These are phyloP conservation scores for Trichoderma aggressivum DNA, from an alignment of 2,329 filamentous ascomycete genomes.

Conservation along the genomic window DNA sequence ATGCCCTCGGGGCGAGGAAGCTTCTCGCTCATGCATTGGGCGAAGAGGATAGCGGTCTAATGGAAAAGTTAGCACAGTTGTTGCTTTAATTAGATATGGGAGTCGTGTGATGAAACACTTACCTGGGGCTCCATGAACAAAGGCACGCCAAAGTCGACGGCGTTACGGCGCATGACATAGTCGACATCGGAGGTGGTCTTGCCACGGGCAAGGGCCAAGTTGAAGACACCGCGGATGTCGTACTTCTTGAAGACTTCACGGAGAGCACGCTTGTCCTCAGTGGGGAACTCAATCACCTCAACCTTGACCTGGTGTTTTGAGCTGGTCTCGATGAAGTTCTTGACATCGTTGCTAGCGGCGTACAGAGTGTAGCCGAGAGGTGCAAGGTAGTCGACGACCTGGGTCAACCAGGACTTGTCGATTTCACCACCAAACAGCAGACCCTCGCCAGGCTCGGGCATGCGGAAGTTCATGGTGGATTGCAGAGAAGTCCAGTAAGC, in stretches of 20 bases:
- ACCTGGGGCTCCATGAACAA: conserved; percentile 99
- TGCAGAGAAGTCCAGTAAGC: conserved; percentile 97
- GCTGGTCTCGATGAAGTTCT: conserved; percentile 73
- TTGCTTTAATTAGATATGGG: not conserved
- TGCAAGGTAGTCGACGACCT: conserved; percentile 80
- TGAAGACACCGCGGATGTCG: conserved; percentile 93
- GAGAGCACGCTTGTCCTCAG: conserved; percentile 89
- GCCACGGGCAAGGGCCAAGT: conserved; percentile 78
- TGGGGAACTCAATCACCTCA: conserved; percentile 95
- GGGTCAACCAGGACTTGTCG: conserved; percentile 65
- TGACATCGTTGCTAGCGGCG: conserved; percentile 77
- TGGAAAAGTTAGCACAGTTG: not conserved
- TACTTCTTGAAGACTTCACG: conserved; percentile 96
- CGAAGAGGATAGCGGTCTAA: conserved; percentile 92
- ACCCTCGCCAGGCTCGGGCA: conserved; percentile 91
- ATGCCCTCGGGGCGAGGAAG: conserved; percentile 84
- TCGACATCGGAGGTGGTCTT: conserved; percentile 87
- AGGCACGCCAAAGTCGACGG: conserved; percentile 95
- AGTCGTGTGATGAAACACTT: conserved; percentile 33
- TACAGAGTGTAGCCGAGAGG: conserved; percentile 94
- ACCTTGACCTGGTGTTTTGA: conserved; percentile 67
- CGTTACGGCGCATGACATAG: conserved; percentile 98
- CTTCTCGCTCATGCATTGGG: conserved; percentile 96
- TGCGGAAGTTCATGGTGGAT: conserved; percentile 98
- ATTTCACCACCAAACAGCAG: conserved; percentile 89